Base-by-base conservation (phyloP, 2,329 filamentous ascomycete genomes). In the Colletotrichum incanum region DNA sequence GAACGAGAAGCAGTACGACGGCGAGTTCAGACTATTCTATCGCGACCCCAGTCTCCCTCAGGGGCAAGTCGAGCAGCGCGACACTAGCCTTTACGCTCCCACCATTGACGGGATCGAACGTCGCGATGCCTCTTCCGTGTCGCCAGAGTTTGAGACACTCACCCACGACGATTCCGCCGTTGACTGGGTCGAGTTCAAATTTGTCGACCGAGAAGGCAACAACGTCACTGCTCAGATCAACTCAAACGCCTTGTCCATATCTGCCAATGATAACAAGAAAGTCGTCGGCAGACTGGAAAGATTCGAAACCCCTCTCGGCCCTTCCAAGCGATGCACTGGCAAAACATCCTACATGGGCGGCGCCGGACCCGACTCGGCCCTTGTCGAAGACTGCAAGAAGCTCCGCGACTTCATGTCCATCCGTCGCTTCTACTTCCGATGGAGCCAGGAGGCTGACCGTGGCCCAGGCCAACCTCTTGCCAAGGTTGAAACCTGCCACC, bases 11-110 rank as follows among this genome's bases (percentile, higher is more conserved):
- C 28, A 59, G 39, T 45, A 28, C 26, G 23, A 64, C 4, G 52
- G 65, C 65, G 65, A 64, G 18, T 72, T 72, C 54, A 39, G 54
- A 1, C 69, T 72, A 39, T 64, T 72, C 54, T 72, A 66, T 47
- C 65, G 65, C 31, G 59, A 72, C 39, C 54, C 54, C 23, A 54
- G 54, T 26, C 54, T 58, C 7, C 54, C 54, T 18, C n/a, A 26
- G 54, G 54, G 54, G 2, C 34, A 64, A 34, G 23, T 64, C 18
- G 37, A 43, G 37, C 34, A 23, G 23, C 34, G 37, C 26, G 37
- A n/a, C 20, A 31, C 49, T 0, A 16, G 6, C 20, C 34, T 16
- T 9, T n/a, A n/a, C 16, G 54, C 12, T 26, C 2, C 31, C 11
- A 3, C 20, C 12, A n/a, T 37, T 3, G 61, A 39, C n/a, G 20